Percentiles rank a stretch among this genome's conserved stretches.
Conservation (phyloP, 2,329 filamentous ascomycete genomes). For the Colletotrichum liaoningense region DNA sequence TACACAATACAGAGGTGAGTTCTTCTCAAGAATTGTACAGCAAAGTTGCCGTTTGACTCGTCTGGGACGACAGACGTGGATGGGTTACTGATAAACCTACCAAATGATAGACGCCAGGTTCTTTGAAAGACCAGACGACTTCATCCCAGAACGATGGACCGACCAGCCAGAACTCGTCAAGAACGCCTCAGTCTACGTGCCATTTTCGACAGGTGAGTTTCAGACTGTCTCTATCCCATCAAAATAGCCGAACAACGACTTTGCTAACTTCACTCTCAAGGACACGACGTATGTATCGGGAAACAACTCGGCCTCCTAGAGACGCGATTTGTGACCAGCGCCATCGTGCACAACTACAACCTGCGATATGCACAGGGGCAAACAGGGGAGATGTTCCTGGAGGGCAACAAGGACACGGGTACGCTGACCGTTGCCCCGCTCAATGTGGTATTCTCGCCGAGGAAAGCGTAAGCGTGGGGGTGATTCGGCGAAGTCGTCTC, state of each 20-base stretch:
- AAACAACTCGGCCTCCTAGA: constrained; percentile 50
- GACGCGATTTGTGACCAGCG: constrained; percentile 36
- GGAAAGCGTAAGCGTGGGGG: not conserved
- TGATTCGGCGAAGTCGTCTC: not conserved
- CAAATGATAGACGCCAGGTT: constrained; percentile 25
- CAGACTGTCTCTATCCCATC: not conserved
- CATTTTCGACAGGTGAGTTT: constrained; percentile 45
- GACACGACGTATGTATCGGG: constrained; percentile 48
- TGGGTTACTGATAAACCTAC: not conserved
- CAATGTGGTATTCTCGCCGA: constrained; percentile 19
- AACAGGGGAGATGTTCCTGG: constrained; percentile 13
- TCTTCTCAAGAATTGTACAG: constrained; percentile 26
- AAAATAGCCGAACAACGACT: too few relatives aligned
- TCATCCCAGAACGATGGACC: constrained; percentile 52
- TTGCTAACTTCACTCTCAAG: not conserved
- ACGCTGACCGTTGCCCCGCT: constrained; percentile 27
- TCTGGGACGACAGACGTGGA: too few relatives aligned
- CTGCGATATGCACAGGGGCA: constrained; percentile 24
- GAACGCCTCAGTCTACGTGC: constrained; percentile 43
- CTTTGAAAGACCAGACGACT: constrained; percentile 42
- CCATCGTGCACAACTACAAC: constrained; percentile 24
- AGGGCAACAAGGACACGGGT: constrained; percentile 23
- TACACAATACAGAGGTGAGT: constrained; percentile 38
- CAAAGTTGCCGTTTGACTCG: not conserved
- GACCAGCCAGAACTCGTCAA: constrained; percentile 44